Conservation (phyloP, 208 protist species). For the Phytomonas serpens region DNA sequence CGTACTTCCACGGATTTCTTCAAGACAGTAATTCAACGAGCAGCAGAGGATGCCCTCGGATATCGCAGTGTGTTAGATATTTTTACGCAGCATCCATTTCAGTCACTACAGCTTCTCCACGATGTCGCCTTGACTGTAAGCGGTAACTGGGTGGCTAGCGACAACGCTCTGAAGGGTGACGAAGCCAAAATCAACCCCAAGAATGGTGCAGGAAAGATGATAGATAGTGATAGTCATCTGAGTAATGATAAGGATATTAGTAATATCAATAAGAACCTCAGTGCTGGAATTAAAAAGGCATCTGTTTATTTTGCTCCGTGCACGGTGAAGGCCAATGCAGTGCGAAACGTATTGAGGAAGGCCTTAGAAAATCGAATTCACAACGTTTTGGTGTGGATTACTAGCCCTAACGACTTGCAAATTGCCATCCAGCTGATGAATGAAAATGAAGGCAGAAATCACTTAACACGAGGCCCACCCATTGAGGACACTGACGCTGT, state of each 20-base stretch:
- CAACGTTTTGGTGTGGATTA: slow-evolving; percentile 42
- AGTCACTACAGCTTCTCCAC: slow-evolving; percentile 51
- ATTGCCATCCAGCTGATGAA: slow-evolving; percentile 46
- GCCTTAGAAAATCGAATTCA: slow-evolving; percentile 40
- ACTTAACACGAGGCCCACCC: slow-evolving; percentile 63
- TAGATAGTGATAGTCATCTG: slow-evolving; percentile 11
- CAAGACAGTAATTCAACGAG: slow-evolving; percentile 37
- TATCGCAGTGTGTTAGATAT: slow-evolving; percentile 36
- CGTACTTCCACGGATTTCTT: slow-evolving; percentile 61
- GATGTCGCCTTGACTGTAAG: slow-evolving; percentile 41
- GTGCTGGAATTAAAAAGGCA: background rate
- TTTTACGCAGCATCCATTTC: slow-evolving; percentile 41
- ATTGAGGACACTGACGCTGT: slow-evolving; percentile 67
- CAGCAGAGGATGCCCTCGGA: slow-evolving; percentile 65
- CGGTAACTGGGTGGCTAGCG: background rate
- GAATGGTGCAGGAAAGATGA: slow-evolving; percentile 2
- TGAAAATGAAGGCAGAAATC: slow-evolving; percentile 59
- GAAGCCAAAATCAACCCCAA: background rate
- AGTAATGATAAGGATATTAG: slow-evolving; percentile 13
- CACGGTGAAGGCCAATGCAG: slow-evolving; percentile 14
- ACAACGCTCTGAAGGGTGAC: background rate
- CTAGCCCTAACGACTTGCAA: slow-evolving; percentile 26
- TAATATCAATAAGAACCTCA: slow-evolving; percentile 8
- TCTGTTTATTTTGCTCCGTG: slow-evolving; percentile 12
- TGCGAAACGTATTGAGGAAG: slow-evolving; percentile 28